Base-by-base conservation (phyloP, 306 rosid genomes). In the Cucurbita maxima region DNA sequence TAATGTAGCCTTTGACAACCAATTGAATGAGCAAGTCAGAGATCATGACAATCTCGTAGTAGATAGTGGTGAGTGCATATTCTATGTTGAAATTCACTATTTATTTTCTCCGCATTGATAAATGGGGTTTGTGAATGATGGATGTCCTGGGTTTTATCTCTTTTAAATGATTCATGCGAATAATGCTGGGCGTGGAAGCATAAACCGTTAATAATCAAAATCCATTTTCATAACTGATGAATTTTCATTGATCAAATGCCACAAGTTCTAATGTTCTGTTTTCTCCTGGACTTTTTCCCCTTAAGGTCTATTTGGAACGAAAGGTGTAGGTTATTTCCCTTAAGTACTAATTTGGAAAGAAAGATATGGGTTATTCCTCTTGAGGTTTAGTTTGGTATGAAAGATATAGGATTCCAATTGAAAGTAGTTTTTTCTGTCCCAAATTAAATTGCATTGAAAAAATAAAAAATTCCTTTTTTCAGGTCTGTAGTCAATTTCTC, bases 51-150 rank as follows among this genome's bases (percentile, higher is more conserved):
- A 40, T 80, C 82, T 79, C 75, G 79, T 71, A 68, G 74, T 75
- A 43, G 81, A 81, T 69, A 78, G 78, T 59, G 81, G 93, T 88
- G 76, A 81, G 91, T 85, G 58, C 58, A 48, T 51, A 68, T 48
- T 20, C 12, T 7, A 47, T 47, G 50, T 70, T 15, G 4, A 50
- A 51, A 15, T 25, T 2, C 74, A 30, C 30, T 8, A 30, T 47
- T 48, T 12, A 20, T 48, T 30, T 68, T 48, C 41, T 30, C 44
- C 30, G 48, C 38, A 15, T 48, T 25, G 44, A 47, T 45, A 25
- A 69, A 16, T 47, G 58, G 16, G 15, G 30, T 30, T 34, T 15
- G 74, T 30, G 73, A 25, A 53, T 69, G 74, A 30, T 70, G 58
- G 74, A 50, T 50, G 59, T 34, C n/a, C 34, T 70, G 58, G 15